Evolutionary conservation across 116 monocot species (phyloP), one percentile per base, ranked within the genome.

Genomic region (Cymodocea nodosa): DNA sequence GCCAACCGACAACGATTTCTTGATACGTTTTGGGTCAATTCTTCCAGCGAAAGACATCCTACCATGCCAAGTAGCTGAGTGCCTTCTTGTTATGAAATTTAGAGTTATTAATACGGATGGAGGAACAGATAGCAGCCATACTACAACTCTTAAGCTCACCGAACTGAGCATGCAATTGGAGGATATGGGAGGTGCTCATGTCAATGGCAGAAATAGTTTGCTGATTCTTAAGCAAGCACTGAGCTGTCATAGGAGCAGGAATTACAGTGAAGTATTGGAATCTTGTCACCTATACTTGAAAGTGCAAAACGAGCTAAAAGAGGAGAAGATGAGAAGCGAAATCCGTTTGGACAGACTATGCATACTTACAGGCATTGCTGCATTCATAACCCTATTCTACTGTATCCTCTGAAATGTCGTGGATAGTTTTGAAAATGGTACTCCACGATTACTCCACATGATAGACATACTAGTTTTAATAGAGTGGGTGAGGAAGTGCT

Each of bases 161-260:
- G 81, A 81, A 63, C 53, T 81, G 15, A 77, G 81, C 51, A 81
- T 81, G 81, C 81, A 81, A 62, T 57, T 81, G 56, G 81, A 81
- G 57, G 77, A 81, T 48, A 77, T 81, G 73, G 67, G 70, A 2
- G 77, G 77, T 24, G 74, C 81, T 52, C 77, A 74, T 71, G 74
- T 81, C 18, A 81, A 81, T 71, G 81, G 77, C n/a, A 63, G 71
- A 51, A 81, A 77, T 58, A 81, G 81, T 25, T 36, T 81, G 63
- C 74, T 81, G 20, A 71, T 77, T 63, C 70, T 81, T 14, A 81
- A 62, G 35, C 77, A 81, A 30, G 77, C 77, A 6, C 57, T 81
- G 40, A 74, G 70, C 54, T 81, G 77, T 48, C 65, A 71, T 57
- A 73, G 77, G 44, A 81, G 81, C 63, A 73, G 70, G 35, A 81